Evolutionary conservation across 2,329 filamentous ascomycete species (phyloP).

Genomic region (Oidium heveae): DNA sequence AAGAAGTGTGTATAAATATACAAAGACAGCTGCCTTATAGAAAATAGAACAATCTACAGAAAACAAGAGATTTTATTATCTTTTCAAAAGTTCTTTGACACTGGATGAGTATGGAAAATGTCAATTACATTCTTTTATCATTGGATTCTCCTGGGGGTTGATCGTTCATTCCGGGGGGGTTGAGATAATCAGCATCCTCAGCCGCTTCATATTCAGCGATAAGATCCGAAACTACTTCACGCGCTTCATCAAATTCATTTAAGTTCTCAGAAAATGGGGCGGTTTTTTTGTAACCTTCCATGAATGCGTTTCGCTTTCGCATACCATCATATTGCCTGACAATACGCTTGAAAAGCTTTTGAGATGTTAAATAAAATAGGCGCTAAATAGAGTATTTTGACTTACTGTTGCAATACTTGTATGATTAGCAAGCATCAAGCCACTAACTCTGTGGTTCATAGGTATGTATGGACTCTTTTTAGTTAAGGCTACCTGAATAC

Average conservation of each 20-base stretch:
- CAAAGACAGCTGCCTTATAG: too few species aligned
- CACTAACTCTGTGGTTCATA: constrained; percentile 82
- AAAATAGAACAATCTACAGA: too few species aligned
- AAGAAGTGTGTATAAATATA: too few species aligned
- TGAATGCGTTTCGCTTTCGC: constrained; percentile 87
- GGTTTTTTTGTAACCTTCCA: constrained; percentile 91
- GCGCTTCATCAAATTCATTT: constrained; percentile 83
- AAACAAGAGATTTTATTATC: too few species aligned
- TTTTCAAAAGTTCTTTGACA: too few species aligned
- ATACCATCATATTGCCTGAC: constrained; percentile 80
- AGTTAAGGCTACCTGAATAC: constrained; percentile 88
- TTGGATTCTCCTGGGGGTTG: background rate
- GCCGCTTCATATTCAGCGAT: constrained; percentile 92
- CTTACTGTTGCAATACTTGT: constrained; percentile 77
- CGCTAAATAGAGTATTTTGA: constrained; percentile 3
- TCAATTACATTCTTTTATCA: background rate
- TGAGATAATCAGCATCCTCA: constrained; percentile 73
- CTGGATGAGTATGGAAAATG: background rate
- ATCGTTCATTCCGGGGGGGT: constrained; percentile 21
- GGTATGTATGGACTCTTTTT: constrained; percentile 92
- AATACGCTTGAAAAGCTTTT: constrained; percentile 70
- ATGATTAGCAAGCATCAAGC: constrained; percentile 93
- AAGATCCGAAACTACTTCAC: constrained; percentile 72
- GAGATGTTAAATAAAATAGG: constrained; percentile 1
- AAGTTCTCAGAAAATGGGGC: constrained; percentile 79